A percentile compares a stretch with the other conserved stretches of the same genome.
Evolutionary conservation across 176 grass and related monocot species (phyloP).

Genomic region (Pontederia paniculata): DNA sequence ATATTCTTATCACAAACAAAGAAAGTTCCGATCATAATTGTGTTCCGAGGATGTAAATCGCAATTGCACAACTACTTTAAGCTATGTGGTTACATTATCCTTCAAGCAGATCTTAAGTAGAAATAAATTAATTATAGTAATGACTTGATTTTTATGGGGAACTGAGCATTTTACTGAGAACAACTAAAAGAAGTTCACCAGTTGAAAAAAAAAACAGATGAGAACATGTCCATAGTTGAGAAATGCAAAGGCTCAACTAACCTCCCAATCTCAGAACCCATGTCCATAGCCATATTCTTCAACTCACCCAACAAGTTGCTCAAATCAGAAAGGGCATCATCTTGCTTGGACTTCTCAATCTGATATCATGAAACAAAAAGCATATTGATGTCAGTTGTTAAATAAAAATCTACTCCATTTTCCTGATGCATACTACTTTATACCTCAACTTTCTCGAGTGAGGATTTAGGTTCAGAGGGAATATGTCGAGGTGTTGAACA

Average conservation of each 20-base stretch:
- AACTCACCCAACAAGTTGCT: conserved; percentile 62
- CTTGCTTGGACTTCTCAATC: conserved; percentile 73
- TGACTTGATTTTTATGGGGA: no score
- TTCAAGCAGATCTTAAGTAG: no score
- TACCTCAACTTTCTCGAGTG: conserved; percentile 78
- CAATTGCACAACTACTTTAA: no score
- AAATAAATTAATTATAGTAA: no score
- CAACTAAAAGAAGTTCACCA: no score
- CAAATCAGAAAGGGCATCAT: conserved; percentile 54
- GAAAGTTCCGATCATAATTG: no score
- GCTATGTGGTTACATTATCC: no score
- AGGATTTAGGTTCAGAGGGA: conserved; percentile 24
- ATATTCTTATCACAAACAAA: no score
- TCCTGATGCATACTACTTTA: neutral
- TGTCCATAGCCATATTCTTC: conserved; percentile 73
- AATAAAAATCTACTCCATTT: neutral
- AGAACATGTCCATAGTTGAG: neutral
- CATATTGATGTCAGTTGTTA: no score
- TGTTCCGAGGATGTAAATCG: no score
- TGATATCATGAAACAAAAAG: conserved; percentile 6
- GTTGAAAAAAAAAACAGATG: neutral
- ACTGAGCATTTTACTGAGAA: no score
- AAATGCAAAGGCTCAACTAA: conserved; percentile 8
- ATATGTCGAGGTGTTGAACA: conserved; percentile 25
- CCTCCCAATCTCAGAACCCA: conserved; percentile 68